Conservation (phyloP, 768 basidiomycete species). For the Pholiota conissans region DNA sequence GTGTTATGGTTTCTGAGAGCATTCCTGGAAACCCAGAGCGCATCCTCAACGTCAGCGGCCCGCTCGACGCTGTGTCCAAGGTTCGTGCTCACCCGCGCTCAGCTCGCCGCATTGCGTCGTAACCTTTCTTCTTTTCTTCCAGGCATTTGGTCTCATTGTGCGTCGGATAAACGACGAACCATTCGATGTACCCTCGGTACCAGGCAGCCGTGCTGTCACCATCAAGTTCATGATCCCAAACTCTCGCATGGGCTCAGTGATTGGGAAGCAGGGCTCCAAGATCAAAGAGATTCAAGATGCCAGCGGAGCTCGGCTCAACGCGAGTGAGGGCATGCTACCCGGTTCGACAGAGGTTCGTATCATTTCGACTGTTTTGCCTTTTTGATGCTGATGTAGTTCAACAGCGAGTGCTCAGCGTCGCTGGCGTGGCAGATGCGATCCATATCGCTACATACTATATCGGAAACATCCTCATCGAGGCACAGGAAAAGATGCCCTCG, state of each 20-base stretch:
- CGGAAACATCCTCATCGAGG: conserved; percentile 95
- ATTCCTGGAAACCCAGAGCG: conserved; percentile 99
- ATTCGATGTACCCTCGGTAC: conserved; percentile 95
- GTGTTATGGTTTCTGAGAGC: conserved; percentile 97
- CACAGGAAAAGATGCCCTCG: conserved; percentile 77
- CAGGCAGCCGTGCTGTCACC: conserved; percentile 96
- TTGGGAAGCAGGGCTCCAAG: conserved; percentile 96
- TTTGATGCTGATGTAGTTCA: conserved; percentile 14
- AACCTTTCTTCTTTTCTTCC: conserved; percentile 3
- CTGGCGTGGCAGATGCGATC: conserved; percentile 97
- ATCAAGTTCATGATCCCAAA: conserved; percentile 99
- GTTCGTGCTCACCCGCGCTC: conserved; percentile 43
- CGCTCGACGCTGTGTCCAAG: conserved; percentile 98
- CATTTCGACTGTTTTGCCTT: conserved; percentile 7
- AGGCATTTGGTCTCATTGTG: conserved; percentile 99
- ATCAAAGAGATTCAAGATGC: conserved; percentile 99
- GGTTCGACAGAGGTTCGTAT: conserved; percentile 93
- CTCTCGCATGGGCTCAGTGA: conserved; percentile 98
- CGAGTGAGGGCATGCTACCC: conserved; percentile 97
- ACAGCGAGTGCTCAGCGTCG: conserved; percentile 95
- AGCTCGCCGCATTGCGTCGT: conserved; percentile 4
- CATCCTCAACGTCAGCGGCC: conserved; percentile 94
- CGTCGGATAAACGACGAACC: conserved; percentile 99
- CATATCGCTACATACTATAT: conserved; percentile 99
- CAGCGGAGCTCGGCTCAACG: conserved; percentile 92